Percentiles rank a stretch among this genome's conserved stretches.
Evolutionary conservation across 345 rosid genomes (phyloP).

Genomic region (Populus euphratica): DNA sequence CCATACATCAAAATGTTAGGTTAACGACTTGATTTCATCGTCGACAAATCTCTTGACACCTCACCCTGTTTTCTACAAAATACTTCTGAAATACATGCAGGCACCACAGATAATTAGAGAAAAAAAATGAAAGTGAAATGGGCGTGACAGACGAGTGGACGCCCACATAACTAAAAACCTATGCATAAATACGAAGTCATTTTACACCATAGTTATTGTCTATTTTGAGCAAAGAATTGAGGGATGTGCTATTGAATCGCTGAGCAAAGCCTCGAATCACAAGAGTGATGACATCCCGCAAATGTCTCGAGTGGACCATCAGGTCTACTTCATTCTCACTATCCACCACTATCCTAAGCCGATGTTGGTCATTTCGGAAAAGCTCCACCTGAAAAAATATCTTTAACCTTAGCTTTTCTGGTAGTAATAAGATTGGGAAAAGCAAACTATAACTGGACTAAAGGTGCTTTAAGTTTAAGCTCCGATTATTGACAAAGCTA

Average conservation of each 20-base stretch:
- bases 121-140: background rate
- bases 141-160: background rate
- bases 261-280: slow-evolving; percentile 91
- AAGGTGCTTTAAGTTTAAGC: background rate
- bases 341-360: slow-evolving; percentile 81
- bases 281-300: slow-evolving; percentile 70
- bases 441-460: background rate
- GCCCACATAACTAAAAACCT: background rate
- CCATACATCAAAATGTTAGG: too few species aligned
- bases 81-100: too few species aligned
- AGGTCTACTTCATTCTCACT: slow-evolving; percentile 78
- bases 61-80: too few species aligned
- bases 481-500: background rate
- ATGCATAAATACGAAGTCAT: background rate
- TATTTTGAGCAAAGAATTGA: slow-evolving; percentile 89
- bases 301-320: slow-evolving; percentile 76
- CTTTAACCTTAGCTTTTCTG: background rate
- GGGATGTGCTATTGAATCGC: slow-evolving; percentile 92
- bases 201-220: slow-evolving; percentile 35
- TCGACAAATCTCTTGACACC: too few species aligned
- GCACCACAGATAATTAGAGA: background rate
- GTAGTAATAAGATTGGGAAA: background rate
- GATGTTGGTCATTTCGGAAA: slow-evolving; percentile 78
- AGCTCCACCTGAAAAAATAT: slow-evolving; percentile 56
- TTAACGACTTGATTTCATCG: too few species aligned